Evolutionary conservation across 164 flowering plant genomes (phyloP), one percentile per base, ranked within the genome.

Genomic region (grape (Vitis vinifera)): DNA sequence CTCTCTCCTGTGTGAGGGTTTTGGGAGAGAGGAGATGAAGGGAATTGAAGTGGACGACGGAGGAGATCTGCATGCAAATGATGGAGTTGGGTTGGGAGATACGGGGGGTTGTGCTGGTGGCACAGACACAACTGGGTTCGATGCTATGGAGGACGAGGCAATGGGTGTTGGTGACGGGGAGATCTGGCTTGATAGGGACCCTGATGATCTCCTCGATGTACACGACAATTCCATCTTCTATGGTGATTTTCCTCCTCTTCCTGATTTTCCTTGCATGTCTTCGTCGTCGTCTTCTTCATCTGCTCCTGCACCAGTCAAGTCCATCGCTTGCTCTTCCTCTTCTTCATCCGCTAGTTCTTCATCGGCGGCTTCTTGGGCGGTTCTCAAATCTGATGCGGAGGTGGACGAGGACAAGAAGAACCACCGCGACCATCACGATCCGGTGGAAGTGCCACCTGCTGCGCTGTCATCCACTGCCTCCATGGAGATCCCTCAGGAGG

Each of bases 241-340:
- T 71, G 77, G 30, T 9, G 91, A 84, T 17, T 86, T 90, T 76
- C 93, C 96, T 27, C 76, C 94, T 1, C 81, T 95, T 0, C 93
- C 94, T 1, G 91, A 92, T 63, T 92, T 92, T 52, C 91, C 94
- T 14, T 91, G 96, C 91, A 84, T 95, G 83, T 91, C 97, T 1
- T 87, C 94, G 0, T 81, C 97, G 0, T 87, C 95, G 0, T 88
- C 88, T 0, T 85, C 97, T 3, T 86, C 89, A 0, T 60, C 81
- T 10, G 62, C 83, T 13, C 75, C 76, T 9, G 51, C 86, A 0
- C 68, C 75, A 10, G 65, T 61, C 17, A 81, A 78, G 50, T 57
- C 81, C 3, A 58, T 53, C 1, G 29, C 79, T 48, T 72, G 67
- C 68, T 69, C 87, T 3, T 63, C 76, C 1, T 59, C 84, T 1